Conservation (phyloP, 2,329 filamentous ascomycete genomes). For the Paraphoma chrysanthemicola region DNA sequence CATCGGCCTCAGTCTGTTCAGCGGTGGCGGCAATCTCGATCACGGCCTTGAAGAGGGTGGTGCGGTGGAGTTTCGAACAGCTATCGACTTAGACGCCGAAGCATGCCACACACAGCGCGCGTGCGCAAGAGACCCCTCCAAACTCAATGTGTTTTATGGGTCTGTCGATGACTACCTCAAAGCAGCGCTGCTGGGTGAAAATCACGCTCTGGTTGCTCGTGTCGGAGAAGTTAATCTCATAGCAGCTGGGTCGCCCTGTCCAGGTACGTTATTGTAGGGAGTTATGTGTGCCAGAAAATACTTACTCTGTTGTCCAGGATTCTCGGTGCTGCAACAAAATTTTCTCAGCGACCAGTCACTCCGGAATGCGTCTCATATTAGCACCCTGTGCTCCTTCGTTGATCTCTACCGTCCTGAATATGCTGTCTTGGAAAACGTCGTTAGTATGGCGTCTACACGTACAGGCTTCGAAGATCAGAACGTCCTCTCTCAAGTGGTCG, state of each 20-base stretch:
- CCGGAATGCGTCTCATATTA: constrained; percentile 78
- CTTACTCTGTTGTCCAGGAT: constrained; percentile 55
- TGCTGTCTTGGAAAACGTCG: constrained; percentile 79
- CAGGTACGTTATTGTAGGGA: constrained; percentile 36
- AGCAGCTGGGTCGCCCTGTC: constrained; percentile 77
- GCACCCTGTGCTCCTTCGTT: constrained; percentile 75
- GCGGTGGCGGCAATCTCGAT: constrained; percentile 79
- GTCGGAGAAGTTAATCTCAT: constrained; percentile 73
- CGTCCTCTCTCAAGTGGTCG: constrained; percentile 76
- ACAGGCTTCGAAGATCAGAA: constrained; percentile 61
- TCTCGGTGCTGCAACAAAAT: constrained; percentile 68
- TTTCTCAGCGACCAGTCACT: constrained; percentile 63
- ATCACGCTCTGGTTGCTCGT: constrained; percentile 55
- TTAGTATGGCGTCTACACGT: constrained; percentile 64
- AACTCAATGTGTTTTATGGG: constrained; percentile 67
- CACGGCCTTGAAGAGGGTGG: constrained; percentile 77
- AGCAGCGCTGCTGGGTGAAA: constrained; percentile 59
- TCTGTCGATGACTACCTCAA: constrained; percentile 74
- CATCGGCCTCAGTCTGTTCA: constrained; percentile 73
- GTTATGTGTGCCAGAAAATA: neutral
- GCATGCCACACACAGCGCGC: constrained; percentile 78
- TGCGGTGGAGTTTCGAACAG: constrained; percentile 69
- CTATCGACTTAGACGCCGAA: constrained; percentile 68
- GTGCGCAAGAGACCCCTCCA: constrained; percentile 58
- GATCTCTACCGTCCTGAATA: constrained; percentile 80